Conservation (phyloP, 352 stramenopile genomes). For the Globisporangium yorkense region DNA sequence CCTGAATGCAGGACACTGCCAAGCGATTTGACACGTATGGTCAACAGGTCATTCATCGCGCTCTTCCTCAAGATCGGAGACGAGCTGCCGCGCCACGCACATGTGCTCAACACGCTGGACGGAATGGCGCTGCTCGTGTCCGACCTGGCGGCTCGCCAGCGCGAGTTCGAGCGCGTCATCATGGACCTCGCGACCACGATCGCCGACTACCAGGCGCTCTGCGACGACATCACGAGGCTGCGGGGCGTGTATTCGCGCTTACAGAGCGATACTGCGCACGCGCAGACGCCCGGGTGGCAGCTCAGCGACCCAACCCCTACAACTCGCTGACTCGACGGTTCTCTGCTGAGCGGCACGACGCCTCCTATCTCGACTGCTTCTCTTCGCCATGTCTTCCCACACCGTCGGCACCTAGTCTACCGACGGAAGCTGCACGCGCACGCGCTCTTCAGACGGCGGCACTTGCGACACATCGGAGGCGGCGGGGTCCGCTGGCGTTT, state of each 20-base stretch:
- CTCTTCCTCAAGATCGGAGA: constrained; percentile 46
- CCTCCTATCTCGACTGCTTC: not conserved
- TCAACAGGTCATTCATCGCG: constrained; percentile 32
- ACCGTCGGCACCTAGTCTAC: constrained; percentile 4
- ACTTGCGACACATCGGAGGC: constrained; percentile 44
- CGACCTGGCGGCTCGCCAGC: constrained; percentile 8
- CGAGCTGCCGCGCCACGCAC: constrained; percentile 24
- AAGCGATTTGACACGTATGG: not conserved
- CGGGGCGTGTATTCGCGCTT: constrained; percentile 25
- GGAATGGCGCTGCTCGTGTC: constrained; percentile 6
- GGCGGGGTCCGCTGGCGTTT: constrained; percentile 24
- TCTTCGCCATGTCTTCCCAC: not conserved
- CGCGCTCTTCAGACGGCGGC: constrained; percentile 39
- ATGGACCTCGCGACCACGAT: constrained; percentile 15
- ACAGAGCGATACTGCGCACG: constrained; percentile 1
- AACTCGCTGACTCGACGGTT: not conserved
- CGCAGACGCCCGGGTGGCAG: not conserved
- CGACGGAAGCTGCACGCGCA: constrained; percentile 50
- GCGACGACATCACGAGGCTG: constrained; percentile 21
- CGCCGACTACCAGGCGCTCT: constrained; percentile 20
- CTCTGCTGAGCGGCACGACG: not conserved
- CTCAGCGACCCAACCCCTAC: not conserved
- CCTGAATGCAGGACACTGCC: too few species aligned
- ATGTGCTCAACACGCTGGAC: constrained; percentile 22
- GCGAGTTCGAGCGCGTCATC: constrained; percentile 24